Base-by-base conservation (phyloP, 352 stramenopile species). In the Phytophthora macrochlamydospora region DNA sequence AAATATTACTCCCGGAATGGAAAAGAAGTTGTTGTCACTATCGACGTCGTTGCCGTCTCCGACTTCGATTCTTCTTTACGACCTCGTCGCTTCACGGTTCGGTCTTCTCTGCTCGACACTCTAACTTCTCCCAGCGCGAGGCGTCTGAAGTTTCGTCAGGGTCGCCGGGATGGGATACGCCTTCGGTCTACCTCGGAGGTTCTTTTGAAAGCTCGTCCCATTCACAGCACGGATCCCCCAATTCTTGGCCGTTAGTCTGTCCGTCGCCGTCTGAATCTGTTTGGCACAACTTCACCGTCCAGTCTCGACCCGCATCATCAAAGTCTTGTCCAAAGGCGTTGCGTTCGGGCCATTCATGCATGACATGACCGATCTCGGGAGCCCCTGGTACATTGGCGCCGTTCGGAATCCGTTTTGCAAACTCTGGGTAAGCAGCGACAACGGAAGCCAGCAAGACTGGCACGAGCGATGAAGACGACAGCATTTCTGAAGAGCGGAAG, bases 171-270 rank as follows among this genome's bases (percentile, higher is more conserved):
- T 40, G 35, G 6, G 35, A 40, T 11, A 40, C 35, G 9, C 35
- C 6, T 40, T 40, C 35, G 18, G 18, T 24, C 18, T 0, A 24
- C 18, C 18, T 24, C 18, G 18, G 18, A 24, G 18, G 18, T 24
- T 24, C 18, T 24, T 24, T 24, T 24, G 9, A 40, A 11, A 40
- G 35, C 35, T 40, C 35, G 35, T 40, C 35, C 42, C 78, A 48
- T 48, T 48, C 42, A 42, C 7, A 38, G 69, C 79, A 81, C 37
- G 81, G 83, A 56, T 93, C 85, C 33, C 12, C 13, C 49, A 42
- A 30, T 48, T 95, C 83, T 58, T 91, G 57, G 44, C 3, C 42
- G 18, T 48, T 48, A 14, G 42, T 48, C 24, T 48, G 42, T n/a
- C 42, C 42, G 42, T 48, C 42, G n/a, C 42, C 42, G 24, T 48